Percentiles rank a stretch among this genome's conserved stretches.
These are phyloP conservation scores for Eucalyptus grandis DNA, from an alignment of 345 rosid species.

Conservation along the genomic window DNA sequence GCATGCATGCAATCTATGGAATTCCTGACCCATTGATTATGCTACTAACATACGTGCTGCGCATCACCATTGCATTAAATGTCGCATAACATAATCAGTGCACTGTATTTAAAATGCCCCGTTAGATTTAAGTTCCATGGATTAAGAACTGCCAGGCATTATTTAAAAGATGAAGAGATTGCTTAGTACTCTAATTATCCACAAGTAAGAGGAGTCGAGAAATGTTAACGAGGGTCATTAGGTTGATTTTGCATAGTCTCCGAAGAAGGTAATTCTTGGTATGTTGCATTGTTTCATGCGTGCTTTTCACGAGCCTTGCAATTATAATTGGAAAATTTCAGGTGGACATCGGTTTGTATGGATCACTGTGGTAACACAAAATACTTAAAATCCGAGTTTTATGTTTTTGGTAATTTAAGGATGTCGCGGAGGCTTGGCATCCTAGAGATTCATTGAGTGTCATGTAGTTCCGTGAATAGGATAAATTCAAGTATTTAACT, in stretches of 20 bases:
- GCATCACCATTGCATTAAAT: background rate
- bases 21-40: background rate
- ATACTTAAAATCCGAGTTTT: background rate
- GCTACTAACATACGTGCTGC: background rate
- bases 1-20: background rate
- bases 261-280: background rate
- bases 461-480: accelerated
- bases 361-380: background rate
- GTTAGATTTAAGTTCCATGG: background rate
- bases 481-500: background rate
- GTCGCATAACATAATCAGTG: background rate
- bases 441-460: background rate
- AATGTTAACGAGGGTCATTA: background rate
- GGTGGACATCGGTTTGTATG: background rate
- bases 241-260: background rate
- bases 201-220: background rate
- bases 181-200: background rate
- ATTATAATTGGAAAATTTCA: background rate
- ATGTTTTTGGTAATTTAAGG: background rate
- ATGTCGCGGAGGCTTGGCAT: background rate
- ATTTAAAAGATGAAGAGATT: background rate
- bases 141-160: background rate
- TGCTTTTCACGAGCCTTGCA: background rate
- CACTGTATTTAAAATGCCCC: background rate
- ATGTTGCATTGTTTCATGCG: background rate